Evolutionary conservation across 2,329 filamentous ascomycete genomes (phyloP).

Genomic region (Beauveria varroae): DNA sequence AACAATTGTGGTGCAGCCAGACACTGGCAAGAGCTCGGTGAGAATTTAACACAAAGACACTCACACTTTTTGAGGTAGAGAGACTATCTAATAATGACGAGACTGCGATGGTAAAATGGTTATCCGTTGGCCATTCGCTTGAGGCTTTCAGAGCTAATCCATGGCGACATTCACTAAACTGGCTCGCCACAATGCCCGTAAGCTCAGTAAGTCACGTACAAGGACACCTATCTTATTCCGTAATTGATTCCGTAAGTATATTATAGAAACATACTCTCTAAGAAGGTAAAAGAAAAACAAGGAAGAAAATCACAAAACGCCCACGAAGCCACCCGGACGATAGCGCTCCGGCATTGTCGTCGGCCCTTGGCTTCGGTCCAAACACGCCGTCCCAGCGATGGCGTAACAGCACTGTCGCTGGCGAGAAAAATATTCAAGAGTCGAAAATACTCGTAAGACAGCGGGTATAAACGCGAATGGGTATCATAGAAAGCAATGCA

Average conservation of each 20-base stretch:
- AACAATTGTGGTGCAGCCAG: too few relatives aligned
- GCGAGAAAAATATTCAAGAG: constrained; percentile 29
- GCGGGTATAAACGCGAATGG: constrained; percentile 38
- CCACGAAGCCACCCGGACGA: constrained; percentile 41
- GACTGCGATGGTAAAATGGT: neutral
- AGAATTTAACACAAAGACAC: too few relatives aligned
- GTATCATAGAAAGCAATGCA: constrained; percentile 30
- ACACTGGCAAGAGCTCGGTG: too few relatives aligned
- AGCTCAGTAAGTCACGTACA: neutral
- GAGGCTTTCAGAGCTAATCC: too few relatives aligned
- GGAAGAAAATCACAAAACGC: constrained; percentile 25
- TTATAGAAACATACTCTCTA: neutral
- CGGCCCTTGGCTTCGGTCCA: constrained; percentile 35
- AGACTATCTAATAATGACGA: too few relatives aligned
- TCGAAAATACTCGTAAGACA: constrained; percentile 31
- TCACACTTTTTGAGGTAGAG: too few relatives aligned
- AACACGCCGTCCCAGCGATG: constrained; percentile 48
- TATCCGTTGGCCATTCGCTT: neutral
- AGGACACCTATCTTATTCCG: neutral
- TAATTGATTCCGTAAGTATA: neutral
- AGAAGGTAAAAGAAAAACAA: neutral
- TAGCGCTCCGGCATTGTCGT: constrained; percentile 50
- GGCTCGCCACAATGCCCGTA: neutral
- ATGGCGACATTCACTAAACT: neutral
- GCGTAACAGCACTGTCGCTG: constrained; percentile 49